A percentile compares a stretch with the other conserved stretches of the same genome.
These are phyloP conservation scores for Penicillium salamii DNA, from an alignment of 495 filamentous ascomycete species.

Conservation along the genomic window DNA sequence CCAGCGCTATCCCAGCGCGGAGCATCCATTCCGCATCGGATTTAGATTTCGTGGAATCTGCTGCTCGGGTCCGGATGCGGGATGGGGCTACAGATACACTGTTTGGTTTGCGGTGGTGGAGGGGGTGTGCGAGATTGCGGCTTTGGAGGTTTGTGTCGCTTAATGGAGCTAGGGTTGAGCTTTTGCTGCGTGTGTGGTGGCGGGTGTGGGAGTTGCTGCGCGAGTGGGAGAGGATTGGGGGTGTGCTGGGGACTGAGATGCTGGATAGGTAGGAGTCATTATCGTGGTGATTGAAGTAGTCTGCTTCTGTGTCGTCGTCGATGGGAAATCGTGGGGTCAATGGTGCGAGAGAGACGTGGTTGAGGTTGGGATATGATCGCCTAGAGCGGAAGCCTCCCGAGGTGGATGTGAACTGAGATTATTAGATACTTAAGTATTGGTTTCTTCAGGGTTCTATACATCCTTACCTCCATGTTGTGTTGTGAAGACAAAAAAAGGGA, in stretches of 20 bases:
- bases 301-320: constrained; percentile 37
- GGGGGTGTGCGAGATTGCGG: constrained; percentile 19
- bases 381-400: constrained; percentile 37
- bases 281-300: constrained; percentile 33
- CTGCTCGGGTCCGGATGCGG: constrained; percentile 2
- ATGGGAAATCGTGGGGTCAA: constrained; percentile 65
- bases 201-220: constrained; percentile 44
- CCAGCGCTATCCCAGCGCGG: constrained; percentile 66
- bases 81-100: constrained; percentile 1
- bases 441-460: background rate
- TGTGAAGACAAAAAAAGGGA: constrained; percentile 2
- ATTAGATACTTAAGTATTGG: no score
- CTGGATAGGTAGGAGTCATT: constrained; percentile 39
- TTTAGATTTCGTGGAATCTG: constrained; percentile 17
- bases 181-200: constrained; percentile 38
- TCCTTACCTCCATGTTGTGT: constrained; percentile 30
- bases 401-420: constrained; percentile 17
- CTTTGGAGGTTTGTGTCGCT: constrained; percentile 39
- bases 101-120: constrained; percentile 23
- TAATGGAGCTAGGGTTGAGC: constrained; percentile 28
- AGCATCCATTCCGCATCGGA: constrained; percentile 70
- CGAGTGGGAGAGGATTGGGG: constrained; percentile 47
- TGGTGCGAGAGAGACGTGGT: constrained; percentile 57
- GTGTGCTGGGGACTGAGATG: constrained; percentile 44
- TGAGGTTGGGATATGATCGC: constrained; percentile 46